Percentiles rank a stretch among this genome's conserved stretches.
phyloP scores from a whole-genome alignment of 1,284 basidiomycete genomes.

The Leccinum cinnamomeum region DNA sequence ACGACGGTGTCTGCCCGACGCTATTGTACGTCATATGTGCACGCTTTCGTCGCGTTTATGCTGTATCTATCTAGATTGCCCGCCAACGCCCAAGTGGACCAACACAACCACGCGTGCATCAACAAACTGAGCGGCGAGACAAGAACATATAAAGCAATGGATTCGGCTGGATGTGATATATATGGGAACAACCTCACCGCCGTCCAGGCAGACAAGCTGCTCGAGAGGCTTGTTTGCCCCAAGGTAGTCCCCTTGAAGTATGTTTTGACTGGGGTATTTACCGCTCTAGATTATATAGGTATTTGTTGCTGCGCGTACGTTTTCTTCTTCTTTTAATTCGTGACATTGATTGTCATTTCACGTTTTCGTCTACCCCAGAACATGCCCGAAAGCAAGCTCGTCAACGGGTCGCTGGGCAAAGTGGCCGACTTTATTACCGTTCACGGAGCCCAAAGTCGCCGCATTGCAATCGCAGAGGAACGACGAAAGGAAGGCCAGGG shows the following conservation, averaged over 20 bases:
- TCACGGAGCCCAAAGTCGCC: conserved; percentile 44
- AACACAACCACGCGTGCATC: conserved; percentile 24
- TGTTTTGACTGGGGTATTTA: too few species aligned
- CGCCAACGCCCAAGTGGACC: conserved; percentile 29
- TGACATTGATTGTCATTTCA: background rate
- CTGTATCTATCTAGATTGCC: conserved; percentile 22
- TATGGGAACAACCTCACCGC: conserved; percentile 18
- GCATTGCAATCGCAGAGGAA: conserved; percentile 41
- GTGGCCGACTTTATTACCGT: conserved; percentile 63
- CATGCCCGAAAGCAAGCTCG: conserved; percentile 55
- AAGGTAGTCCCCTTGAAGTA: conserved; percentile 33
- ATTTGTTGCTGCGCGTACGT: conserved; percentile 64
- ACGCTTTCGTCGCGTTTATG: background rate
- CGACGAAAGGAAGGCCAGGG: conserved; percentile 14
- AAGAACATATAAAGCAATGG: conserved; percentile 28
- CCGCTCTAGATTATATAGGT: too few species aligned
- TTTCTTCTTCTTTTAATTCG: too few species aligned
- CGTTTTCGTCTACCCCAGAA: conserved; percentile 39
- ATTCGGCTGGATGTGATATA: conserved; percentile 28
- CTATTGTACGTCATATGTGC: conserved; percentile 46
- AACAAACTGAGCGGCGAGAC: conserved; percentile 16
- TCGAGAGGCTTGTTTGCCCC: conserved; percentile 36
- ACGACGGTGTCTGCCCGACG: conserved; percentile 61
- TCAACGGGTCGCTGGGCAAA: conserved; percentile 88
- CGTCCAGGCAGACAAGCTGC: conserved; percentile 24